Evolutionary conservation across 2,329 filamentous ascomycete species (phyloP).

Genomic region (Xylaria sp.): DNA sequence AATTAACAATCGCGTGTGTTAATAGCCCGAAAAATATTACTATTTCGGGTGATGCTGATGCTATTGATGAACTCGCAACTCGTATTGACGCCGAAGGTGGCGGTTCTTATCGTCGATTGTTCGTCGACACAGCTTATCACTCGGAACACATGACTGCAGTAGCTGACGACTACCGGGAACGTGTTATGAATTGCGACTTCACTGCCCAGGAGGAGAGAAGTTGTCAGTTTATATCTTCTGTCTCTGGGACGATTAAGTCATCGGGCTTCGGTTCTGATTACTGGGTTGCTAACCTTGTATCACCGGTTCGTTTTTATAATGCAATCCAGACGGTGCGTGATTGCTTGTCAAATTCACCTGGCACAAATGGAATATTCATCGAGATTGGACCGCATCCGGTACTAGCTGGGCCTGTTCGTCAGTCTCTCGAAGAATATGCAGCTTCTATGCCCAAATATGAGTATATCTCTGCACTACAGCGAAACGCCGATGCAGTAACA

Average conservation of each 20-base stretch:
- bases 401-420: neutral
- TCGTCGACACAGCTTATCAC: conserved; percentile 31
- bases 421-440: neutral
- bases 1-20: neutral
- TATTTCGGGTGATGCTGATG: conserved; percentile 25
- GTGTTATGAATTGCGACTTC: too few species aligned
- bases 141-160: conserved; percentile 28
- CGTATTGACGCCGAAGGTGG: conserved; percentile 8
- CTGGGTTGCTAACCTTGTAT: conserved; percentile 21
- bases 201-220: too few species aligned
- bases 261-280: conserved; percentile 14
- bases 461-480: conserved; percentile 21
- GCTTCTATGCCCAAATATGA: neutral
- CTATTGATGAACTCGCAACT: conserved; percentile 17
- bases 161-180: conserved; percentile 7
- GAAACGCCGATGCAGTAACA: conserved; percentile 15
- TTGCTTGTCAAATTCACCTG: too few species aligned
- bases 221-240: too few species aligned
- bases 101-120: conserved; percentile 17
- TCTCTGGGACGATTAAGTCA: neutral
- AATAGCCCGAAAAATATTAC: conserved; percentile 18
- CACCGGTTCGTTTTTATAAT: neutral
- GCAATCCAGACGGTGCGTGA: neutral
- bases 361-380: neutral
- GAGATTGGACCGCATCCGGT: conserved; percentile 28